Percentiles rank a stretch among this genome's conserved stretches.
Conservation (phyloP, 495 filamentous ascomycete species). For the Penicillium antarcticum region DNA sequence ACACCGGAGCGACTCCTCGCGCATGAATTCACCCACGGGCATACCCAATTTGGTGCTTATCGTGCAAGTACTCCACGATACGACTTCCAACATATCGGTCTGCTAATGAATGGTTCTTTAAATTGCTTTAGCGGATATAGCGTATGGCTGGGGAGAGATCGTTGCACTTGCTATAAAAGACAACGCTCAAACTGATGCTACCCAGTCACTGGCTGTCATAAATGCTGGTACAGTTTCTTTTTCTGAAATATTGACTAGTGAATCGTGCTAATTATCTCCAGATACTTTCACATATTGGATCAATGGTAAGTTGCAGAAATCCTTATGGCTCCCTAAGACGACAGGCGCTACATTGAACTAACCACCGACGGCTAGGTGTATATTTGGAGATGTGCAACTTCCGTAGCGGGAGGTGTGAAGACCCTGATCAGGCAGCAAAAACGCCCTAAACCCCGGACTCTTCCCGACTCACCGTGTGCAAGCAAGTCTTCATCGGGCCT, state of each 20-base stretch:
- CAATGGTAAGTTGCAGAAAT: constrained; percentile 3
- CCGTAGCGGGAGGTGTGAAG: constrained; percentile 3
- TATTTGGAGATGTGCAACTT: background rate
- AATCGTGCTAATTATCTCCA: constrained; percentile 2
- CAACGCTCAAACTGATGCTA: constrained; percentile 3
- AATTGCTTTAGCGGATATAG: background rate
- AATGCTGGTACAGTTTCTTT: constrained; percentile 1
- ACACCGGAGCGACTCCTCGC: constrained; percentile 4
- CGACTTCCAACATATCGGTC: constrained; percentile 4
- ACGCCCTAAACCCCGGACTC: background rate
- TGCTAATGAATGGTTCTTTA: constrained; percentile 2
- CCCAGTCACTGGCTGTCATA: background rate
- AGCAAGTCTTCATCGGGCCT: background rate
- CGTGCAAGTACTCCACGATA: background rate
- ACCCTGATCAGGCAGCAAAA: background rate
- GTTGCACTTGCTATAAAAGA: background rate
- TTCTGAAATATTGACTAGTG: constrained; percentile 2
- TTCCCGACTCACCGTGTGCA: background rate
- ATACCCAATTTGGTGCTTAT: background rate
- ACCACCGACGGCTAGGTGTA: constrained; percentile 3
- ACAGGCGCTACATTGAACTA: background rate
- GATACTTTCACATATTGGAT: constrained; percentile 4
- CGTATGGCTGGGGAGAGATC: background rate
- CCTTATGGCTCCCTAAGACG: background rate
- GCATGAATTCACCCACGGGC: background rate